Evolutionary conservation across 129 eudicot genomes (phyloP).

Genomic region (Apium graveolens): DNA sequence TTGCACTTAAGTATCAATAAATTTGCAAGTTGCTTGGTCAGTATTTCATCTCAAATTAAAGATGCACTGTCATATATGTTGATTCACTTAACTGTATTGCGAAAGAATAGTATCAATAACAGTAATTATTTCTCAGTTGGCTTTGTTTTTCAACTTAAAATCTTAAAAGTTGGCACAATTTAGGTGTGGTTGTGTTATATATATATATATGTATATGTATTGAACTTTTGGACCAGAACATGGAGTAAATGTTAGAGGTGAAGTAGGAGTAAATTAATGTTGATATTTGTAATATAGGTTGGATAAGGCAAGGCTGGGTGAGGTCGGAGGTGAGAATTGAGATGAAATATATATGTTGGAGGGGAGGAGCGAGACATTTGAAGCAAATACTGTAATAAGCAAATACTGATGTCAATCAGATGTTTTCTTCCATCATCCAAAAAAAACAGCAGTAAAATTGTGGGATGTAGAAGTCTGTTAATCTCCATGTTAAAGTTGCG

Average conservation of each 20-base stretch:
- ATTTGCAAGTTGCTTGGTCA: background rate
- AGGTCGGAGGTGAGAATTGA: too few species aligned
- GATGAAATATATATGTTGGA: constrained; percentile 49
- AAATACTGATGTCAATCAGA: too few species aligned
- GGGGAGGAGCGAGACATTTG: constrained; percentile 45
- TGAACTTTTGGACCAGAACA: background rate
- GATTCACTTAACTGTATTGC: background rate
- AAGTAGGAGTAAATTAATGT: background rate
- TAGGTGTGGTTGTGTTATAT: background rate
- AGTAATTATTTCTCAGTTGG: too few species aligned
- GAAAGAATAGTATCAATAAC: too few species aligned
- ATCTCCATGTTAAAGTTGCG: too few species aligned
- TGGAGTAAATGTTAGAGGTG: background rate
- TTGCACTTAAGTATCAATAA: background rate
- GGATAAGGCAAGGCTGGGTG: constrained; percentile 52
- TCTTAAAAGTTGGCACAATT: background rate
- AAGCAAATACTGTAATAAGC: background rate
- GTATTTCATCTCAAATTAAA: background rate
- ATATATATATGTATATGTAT: too few species aligned
- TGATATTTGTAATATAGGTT: background rate
- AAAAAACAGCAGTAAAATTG: too few species aligned
- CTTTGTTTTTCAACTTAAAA: background rate
- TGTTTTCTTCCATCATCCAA: background rate
- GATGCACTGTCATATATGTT: background rate
- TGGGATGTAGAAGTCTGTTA: background rate